Evolutionary conservation across 441 rosid genomes (phyloP), one percentile per base, ranked within the genome.

Genomic region (Pelargonium cotyledonis): DNA sequence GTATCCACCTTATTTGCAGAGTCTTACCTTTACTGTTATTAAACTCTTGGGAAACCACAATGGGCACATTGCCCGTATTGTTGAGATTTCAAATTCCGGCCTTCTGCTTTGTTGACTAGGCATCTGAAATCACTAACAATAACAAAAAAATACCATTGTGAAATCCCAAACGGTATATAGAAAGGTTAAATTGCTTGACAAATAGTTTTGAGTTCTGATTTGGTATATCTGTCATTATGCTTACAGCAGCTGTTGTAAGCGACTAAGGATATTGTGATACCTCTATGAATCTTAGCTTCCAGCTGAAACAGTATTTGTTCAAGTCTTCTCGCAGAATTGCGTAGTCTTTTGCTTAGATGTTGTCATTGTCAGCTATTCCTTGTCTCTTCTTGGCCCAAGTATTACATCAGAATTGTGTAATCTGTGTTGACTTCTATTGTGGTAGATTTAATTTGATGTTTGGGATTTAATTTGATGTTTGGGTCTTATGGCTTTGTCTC

Each of bases 401-500:
- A 49, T n/a, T 49, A 49, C 15, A 49, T 6, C 4, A 49, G 18
- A 47, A 14, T 14, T 14, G 16, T 5, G 21, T 15, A 4, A 14
- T 53, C 60, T n/a, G 60, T 15, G 60, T 6, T n/a, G 60, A n/a
- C 60, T 53, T 53, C 60, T 53, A 14, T 53, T 53, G 21, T 53
- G 60, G 60, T 53, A 53, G 7, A 51, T 51, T 51, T 16, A 51
- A 51, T 51, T 9, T 65, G 35, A 63, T 67, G 64, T 69, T 68
- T 70, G 65, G 65, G 57, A 51, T 51, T 51, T 16, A 51, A 51
- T 51, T 9, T 65, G 35, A 63, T 67, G 64, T 69, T 68, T 70
- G 65, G 65, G 57, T 66, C 53, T 44, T 70, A 53, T 55, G 61
- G n/a, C 61, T 65, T 29, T 73, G 19, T 65, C 69, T 74, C 65